Percentiles rank a stretch among this genome's conserved stretches.
Conservation (phyloP, 371 early-diverging fungal species). For the Mucor racemosus region DNA sequence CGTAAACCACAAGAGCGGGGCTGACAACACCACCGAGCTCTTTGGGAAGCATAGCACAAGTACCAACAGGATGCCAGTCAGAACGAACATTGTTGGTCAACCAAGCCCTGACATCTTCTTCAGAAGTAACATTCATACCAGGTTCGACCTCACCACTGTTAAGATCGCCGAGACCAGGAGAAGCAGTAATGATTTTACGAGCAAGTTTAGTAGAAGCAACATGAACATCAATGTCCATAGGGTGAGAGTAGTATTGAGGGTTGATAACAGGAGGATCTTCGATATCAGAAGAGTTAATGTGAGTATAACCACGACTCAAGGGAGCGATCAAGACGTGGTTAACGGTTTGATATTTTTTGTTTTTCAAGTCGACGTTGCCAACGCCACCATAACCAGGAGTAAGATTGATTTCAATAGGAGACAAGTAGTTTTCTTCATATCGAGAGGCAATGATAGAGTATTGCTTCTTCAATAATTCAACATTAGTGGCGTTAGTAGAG, state of each 20-base stretch:
- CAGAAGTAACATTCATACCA: constrained; percentile 14
- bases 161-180: constrained; percentile 15
- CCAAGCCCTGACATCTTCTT: constrained; percentile 22
- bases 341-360: constrained; percentile 25
- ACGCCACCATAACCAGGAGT: constrained; percentile 27
- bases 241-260: constrained; percentile 26
- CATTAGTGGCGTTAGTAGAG: constrained; percentile 12
- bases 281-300: constrained; percentile 21
- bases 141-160: constrained; percentile 21
- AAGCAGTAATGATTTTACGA: constrained; percentile 14
- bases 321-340: constrained; percentile 23
- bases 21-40: constrained; percentile 44
- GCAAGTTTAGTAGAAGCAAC: constrained; percentile 24
- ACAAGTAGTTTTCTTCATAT: constrained; percentile 18
- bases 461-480: constrained; percentile 15
- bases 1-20: constrained; percentile 39
- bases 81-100: constrained; percentile 26
- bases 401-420: constrained; percentile 25
- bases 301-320: constrained; percentile 19
- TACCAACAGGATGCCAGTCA: constrained; percentile 37
- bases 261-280: constrained; percentile 16
- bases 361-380: neutral
- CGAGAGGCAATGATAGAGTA: constrained; percentile 21
- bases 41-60: constrained; percentile 40
- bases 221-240: constrained; percentile 21